Base-by-base conservation (phyloP, 202 grass and related monocot genomes). In the Schoenoplectus tabernaemontani region DNA sequence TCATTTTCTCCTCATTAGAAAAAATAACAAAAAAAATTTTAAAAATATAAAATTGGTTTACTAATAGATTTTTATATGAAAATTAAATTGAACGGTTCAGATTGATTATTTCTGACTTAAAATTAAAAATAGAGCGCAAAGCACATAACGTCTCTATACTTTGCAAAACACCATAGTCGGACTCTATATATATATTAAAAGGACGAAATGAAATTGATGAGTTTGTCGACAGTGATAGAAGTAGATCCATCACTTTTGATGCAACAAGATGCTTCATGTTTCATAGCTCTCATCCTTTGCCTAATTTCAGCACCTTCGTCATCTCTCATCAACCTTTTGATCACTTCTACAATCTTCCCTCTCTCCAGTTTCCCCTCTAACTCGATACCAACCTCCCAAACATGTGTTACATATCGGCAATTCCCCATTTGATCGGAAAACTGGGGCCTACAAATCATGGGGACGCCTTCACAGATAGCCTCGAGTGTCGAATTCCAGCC, bases 401-500 rank as follows among this genome's bases (percentile, higher is more conserved):
- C 67, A 34, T 84, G 41, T 5, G 48, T 65, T 0, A 89, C 84
- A 8, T 90, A 96, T 41, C 88, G 84, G 0, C 82, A 38, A 23
- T 96, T 96, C 51, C 88, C 88, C 84, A 83, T 87, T 60, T 96
- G 93, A 28, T 96, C 93, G 0, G 58, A 60, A 22, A 88, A 92
- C 0, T 59, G 65, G 1, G 93, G 88, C 61, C 70, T 77, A n/a
- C 93, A 96, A 0, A 96, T 77, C 90, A 96, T 92, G 0, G 93
- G 90, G 0, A 93, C 72, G 4, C 93, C 93, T 65, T 90, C 90
- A 1, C 69, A 66, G 0, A 96, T 76, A 11, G 75, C 82, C 59
- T 92, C 93, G 2, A 96, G 2, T 0, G 87, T 92, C 0, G 93
- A 96, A 82, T 96, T 96, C 90, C 93, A 96, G 0, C 88, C 88